These are phyloP conservation scores for Pelomyxa schiedti DNA, from an alignment of 78 protist genomes.

Conservation along the genomic window DNA sequence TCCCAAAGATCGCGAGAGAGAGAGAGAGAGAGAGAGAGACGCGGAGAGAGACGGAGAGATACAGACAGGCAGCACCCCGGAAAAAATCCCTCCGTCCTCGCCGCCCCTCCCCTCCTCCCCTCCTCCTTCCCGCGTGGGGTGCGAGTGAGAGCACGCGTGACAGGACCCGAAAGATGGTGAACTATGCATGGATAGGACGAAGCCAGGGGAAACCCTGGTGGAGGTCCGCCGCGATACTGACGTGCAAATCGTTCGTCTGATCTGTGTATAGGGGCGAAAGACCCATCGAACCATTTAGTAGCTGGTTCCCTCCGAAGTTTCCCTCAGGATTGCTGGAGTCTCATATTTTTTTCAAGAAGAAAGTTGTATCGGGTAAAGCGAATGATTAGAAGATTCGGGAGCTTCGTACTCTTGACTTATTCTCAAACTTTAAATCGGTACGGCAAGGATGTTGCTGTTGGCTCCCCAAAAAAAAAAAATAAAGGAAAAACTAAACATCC, in stretches of 20 bases:
- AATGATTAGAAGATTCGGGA: slow-evolving; percentile 72
- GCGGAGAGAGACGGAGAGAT: too few relatives aligned
- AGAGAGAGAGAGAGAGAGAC: too few relatives aligned
- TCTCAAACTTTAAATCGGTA: slow-evolving; percentile 75
- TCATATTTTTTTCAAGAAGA: too few relatives aligned
- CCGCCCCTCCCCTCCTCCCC: too few relatives aligned
- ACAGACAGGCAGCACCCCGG: too few relatives aligned
- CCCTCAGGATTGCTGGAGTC: slow-evolving; percentile 74
- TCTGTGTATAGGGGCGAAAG: slow-evolving; percentile 88
- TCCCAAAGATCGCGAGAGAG: too few relatives aligned
- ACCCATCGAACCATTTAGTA: slow-evolving; percentile 84
- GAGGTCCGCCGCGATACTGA: slow-evolving; percentile 81
- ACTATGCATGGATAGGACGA: slow-evolving; percentile 76
- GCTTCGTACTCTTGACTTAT: slow-evolving; percentile 40
- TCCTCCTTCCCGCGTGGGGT: too few relatives aligned
- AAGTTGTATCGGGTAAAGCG: slow-evolving; percentile 66
- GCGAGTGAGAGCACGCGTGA: slow-evolving; percentile 49
- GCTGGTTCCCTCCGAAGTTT: slow-evolving; percentile 92
- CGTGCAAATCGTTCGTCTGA: slow-evolving; percentile 88
- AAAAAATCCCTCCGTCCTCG: too few relatives aligned
- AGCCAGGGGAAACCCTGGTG: slow-evolving; percentile 76
- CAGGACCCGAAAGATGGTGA: slow-evolving; percentile 85
- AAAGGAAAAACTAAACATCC: too few relatives aligned
- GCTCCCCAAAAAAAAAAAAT: too few relatives aligned
- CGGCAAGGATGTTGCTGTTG: too few relatives aligned